phyloP scores from a whole-genome alignment of 345 rosid genomes.

The Eucalyptus lansdowneana region DNA sequence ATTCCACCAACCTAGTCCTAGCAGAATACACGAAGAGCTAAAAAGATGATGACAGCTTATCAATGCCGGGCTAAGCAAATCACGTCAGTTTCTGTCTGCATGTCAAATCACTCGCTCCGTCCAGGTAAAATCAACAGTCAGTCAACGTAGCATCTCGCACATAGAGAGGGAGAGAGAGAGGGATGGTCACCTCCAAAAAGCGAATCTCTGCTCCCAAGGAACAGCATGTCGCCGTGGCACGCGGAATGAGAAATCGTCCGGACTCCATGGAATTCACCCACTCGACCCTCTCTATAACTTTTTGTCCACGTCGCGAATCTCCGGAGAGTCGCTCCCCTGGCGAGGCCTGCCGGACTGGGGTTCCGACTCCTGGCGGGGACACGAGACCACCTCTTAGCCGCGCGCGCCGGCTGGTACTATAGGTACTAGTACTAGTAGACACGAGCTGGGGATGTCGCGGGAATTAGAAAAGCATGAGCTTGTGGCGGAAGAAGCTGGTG shows the following conservation, averaged over 20 bases:
- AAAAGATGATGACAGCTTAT: neutral
- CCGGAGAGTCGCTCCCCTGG: neutral
- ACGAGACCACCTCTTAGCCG: neutral
- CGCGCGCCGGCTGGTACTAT: neutral
- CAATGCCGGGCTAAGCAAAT: neutral
- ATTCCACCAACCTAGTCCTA: neutral
- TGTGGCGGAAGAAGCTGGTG: slow-evolving; percentile 96
- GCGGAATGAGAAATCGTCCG: slow-evolving; percentile 49
- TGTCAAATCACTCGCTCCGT: neutral
- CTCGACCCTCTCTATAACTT: neutral
- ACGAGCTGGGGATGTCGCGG: neutral
- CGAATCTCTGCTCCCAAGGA: slow-evolving; percentile 46
- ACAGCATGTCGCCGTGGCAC: slow-evolving; percentile 48
- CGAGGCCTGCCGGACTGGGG: neutral
- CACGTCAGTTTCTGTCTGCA: neutral
- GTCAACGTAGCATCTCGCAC: neutral
- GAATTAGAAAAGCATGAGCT: slow-evolving; percentile 66
- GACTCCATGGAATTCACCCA: slow-evolving; percentile 34
- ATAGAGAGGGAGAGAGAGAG: neutral
- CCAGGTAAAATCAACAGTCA: neutral
- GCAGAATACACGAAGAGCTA: neutral
- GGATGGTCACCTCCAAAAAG: slow-evolving; percentile 35
- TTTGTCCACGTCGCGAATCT: neutral
- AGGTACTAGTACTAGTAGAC: neutral
- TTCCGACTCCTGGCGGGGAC: neutral